Percentiles rank a stretch among this genome's conserved stretches.
These are phyloP conservation scores for Gaultheria prostrata DNA, from an alignment of 148 eudicot genomes.

Conservation along the genomic window DNA sequence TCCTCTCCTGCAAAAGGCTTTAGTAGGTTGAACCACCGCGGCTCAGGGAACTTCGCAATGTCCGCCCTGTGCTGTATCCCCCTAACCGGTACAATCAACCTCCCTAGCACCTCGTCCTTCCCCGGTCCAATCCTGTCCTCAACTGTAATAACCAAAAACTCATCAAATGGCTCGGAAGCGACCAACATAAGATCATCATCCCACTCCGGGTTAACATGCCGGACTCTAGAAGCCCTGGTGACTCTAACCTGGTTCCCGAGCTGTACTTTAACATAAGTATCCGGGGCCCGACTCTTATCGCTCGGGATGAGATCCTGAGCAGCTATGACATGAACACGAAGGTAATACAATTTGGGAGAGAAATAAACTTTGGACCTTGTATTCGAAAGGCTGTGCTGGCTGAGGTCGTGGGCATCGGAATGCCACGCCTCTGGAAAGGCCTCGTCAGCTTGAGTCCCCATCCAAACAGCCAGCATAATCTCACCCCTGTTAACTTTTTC, in stretches of 20 bases:
- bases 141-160: slow-evolving; percentile 47
- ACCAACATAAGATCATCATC: slow-evolving; percentile 89
- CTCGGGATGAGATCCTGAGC: slow-evolving; percentile 80
- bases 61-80: slow-evolving; percentile 71
- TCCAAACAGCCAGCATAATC: slow-evolving; percentile 91
- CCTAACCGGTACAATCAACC: slow-evolving; percentile 55
- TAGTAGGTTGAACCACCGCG: slow-evolving; percentile 67
- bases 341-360: slow-evolving; percentile 77
- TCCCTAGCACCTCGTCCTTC: slow-evolving; percentile 68
- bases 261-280: slow-evolving; percentile 47
- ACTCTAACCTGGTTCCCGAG: slow-evolving; percentile 55
- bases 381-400: slow-evolving; percentile 54
- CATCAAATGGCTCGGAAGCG: slow-evolving; percentile 91
- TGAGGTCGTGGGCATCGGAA: slow-evolving; percentile 75
- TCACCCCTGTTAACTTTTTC: slow-evolving; percentile 53
- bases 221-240: slow-evolving; percentile 44
- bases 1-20: slow-evolving; percentile 50
- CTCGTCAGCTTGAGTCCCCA: slow-evolving; percentile 96
- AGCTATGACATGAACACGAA: slow-evolving; percentile 71
- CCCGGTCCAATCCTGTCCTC: slow-evolving; percentile 67
- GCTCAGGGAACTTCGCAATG: slow-evolving; percentile 47
- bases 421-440: slow-evolving; percentile 98
- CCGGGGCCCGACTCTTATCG: slow-evolving; percentile 47
- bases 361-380: slow-evolving; percentile 85
- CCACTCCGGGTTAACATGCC: slow-evolving; percentile 65